Base-by-base conservation (phyloP, 257 asterid genomes). In the Orobanche coerulescens region DNA sequence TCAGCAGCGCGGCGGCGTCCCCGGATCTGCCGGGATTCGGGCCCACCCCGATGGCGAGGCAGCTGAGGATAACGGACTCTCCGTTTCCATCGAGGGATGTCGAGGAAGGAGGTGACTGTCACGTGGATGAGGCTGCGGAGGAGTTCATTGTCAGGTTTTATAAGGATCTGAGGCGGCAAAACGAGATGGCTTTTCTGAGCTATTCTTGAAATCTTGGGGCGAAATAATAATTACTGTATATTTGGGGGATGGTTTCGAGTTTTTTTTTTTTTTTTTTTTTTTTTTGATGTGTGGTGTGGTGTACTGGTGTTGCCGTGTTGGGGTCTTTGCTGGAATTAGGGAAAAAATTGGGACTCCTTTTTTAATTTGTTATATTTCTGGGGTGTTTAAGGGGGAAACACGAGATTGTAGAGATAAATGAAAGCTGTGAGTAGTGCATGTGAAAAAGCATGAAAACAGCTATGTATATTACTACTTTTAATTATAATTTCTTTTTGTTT, bases 1-100 rank as follows among this genome's bases (percentile, higher is more conserved):
- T 81, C 65, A 54, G 62, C 37, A 83, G 81, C 16, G 73, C 70
- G 1, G 70, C 75, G 37, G 78, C 87, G 0, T 85, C 96, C 0
- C 96, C 96, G 44, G 96, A 75, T 0, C 73, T 85, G 0, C 92
- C 94, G 0, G 92, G 92, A 6, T 85, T 82, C 42, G 94, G 92
- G 60, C 77, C 66, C 55, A 83, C 81, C 53, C 95, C 95, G 9
- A 47, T 76, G 79, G 95, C 83, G 64, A 73, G 95, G 83, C 89
- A 83, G 70, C 75, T 86, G 61, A 81, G 95, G 81, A 65, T 83
- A 4, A 83, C 92, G 0, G 95, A 86, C 10, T 86, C 95, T 1
- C 92, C 95, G 5, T 83, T 62, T 6, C 92, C 95, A 9, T 2
- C 77, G 18, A 58, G 58, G 13, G 65, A 8, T 2, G 85, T 1